phyloP scores from a whole-genome alignment of 1,139 yeast species.

The Pichia sp. region DNA sequence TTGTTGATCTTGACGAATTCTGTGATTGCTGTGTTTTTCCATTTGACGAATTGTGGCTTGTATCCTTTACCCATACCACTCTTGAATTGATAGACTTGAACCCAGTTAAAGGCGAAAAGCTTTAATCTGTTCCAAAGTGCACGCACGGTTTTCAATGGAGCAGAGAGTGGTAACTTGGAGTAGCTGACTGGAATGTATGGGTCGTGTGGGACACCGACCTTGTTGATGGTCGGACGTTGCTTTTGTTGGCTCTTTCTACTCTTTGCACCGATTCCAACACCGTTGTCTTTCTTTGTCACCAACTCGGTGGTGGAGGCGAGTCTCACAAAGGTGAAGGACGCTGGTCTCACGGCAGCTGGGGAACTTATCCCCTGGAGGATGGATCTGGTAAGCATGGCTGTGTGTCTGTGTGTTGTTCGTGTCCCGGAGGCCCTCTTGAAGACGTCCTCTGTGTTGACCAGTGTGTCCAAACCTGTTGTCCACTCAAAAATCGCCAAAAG shows the following conservation, averaged over 20 bases:
- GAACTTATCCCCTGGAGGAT: background rate
- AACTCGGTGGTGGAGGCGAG: constrained; percentile 16
- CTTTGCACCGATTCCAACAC: constrained; percentile 18
- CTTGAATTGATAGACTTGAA: constrained; percentile 62
- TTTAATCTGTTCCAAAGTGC: constrained; percentile 49
- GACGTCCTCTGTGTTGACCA: too few relatives aligned
- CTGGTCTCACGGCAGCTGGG: background rate
- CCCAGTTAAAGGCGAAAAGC: constrained; percentile 58
- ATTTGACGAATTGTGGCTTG: constrained; percentile 62
- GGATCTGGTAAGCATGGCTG: constrained; percentile 6
- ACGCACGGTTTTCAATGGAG: constrained; percentile 34
- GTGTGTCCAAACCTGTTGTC: too few relatives aligned
- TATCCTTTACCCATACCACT: constrained; percentile 52
- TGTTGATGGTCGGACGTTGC: constrained; percentile 31
- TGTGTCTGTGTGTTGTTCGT: too few relatives aligned
- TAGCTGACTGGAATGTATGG: constrained; percentile 50
- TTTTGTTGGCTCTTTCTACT: constrained; percentile 18
- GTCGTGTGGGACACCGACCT: constrained; percentile 45
- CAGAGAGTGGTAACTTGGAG: constrained; percentile 46
- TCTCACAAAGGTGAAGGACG: constrained; percentile 4
- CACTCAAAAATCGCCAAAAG: too few relatives aligned
- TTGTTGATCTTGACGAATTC: constrained; percentile 63
- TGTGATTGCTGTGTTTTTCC: constrained; percentile 75
- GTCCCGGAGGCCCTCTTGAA: too few relatives aligned
- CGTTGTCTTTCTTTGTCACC: constrained; percentile 15